Conservation (phyloP, 2,329 filamentous ascomycete genomes). For the Aspergillus udagawae region DNA sequence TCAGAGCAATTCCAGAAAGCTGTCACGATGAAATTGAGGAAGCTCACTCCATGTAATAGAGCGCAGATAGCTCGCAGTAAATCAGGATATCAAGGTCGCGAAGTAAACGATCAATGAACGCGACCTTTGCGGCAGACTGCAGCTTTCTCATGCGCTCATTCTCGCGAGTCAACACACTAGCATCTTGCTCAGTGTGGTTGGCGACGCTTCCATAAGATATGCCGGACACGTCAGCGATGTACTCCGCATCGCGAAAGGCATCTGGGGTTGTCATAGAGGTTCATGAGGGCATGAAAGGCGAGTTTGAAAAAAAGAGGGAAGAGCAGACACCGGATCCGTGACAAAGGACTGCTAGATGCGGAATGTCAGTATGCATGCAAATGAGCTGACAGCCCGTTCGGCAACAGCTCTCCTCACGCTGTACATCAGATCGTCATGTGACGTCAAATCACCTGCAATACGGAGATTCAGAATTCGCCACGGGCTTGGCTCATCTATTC, state of each 20-base stretch:
- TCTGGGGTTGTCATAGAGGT: slow-evolving; percentile 46
- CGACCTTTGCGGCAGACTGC: slow-evolving; percentile 39
- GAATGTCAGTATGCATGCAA: background rate
- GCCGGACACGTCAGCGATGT: slow-evolving; percentile 44
- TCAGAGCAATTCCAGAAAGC: background rate
- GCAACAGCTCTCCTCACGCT: background rate
- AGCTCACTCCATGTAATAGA: slow-evolving; percentile 62
- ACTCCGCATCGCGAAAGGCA: slow-evolving; percentile 45
- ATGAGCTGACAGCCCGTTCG: too few species aligned
- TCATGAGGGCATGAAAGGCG: slow-evolving; percentile 37
- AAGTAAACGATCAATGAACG: slow-evolving; percentile 53
- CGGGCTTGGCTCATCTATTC: background rate
- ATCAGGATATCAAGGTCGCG: slow-evolving; percentile 56
- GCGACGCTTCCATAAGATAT: slow-evolving; percentile 29
- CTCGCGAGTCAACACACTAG: slow-evolving; percentile 14
- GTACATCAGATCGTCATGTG: background rate
- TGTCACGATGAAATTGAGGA: slow-evolving; percentile 1
- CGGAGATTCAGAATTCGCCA: background rate
- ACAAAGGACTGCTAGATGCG: background rate
- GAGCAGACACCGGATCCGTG: background rate
- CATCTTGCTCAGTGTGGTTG: slow-evolving; percentile 11
- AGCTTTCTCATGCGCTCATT: slow-evolving; percentile 30
- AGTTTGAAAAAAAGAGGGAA: slow-evolving; percentile 6
- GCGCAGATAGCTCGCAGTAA: slow-evolving; percentile 57
- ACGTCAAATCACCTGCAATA: background rate